Conservation (phyloP, 257 asterid species). For the Dorcoceras hygrometricum region DNA sequence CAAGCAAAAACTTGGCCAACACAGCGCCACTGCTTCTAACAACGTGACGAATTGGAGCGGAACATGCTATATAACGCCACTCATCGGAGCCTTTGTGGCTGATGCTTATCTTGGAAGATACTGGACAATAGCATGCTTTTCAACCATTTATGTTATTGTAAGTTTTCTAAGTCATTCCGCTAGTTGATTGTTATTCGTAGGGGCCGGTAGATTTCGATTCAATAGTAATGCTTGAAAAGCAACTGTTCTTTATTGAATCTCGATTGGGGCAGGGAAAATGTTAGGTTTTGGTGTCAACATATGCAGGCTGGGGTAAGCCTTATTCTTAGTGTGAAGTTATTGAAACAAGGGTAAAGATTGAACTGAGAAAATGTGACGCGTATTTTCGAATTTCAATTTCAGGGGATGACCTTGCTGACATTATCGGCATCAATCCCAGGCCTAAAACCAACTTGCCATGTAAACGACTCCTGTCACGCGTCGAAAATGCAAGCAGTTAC, state of each 20-base stretch:
- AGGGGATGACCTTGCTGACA: constrained; percentile 69
- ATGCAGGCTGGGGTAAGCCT: too few species aligned
- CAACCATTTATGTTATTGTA: constrained; percentile 61
- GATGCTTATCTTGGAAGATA: constrained; percentile 76
- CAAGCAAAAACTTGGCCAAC: constrained; percentile 50
- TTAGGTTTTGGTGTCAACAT: too few species aligned
- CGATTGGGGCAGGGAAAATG: too few species aligned
- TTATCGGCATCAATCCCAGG: constrained; percentile 53
- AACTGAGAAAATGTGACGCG: neutral
- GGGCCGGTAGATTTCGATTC: too few species aligned
- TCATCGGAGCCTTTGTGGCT: constrained; percentile 69
- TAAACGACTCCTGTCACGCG: constrained; percentile 39
- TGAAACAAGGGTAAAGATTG: too few species aligned
- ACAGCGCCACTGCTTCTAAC: constrained; percentile 52
- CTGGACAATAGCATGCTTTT: constrained; percentile 69
- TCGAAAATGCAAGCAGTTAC: constrained; percentile 43
- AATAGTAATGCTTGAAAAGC: too few species aligned
- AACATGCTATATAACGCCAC: constrained; percentile 67
- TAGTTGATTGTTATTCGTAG: too few species aligned
- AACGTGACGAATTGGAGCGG: constrained; percentile 21
- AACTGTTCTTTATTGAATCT: too few species aligned
- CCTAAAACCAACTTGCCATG: constrained; percentile 42
- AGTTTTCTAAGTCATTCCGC: constrained; percentile 9
- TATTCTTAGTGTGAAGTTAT: too few species aligned
- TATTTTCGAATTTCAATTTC: neutral